Base-by-base conservation (phyloP, 345 rosid species). In the Hibiscus syriacus region DNA sequence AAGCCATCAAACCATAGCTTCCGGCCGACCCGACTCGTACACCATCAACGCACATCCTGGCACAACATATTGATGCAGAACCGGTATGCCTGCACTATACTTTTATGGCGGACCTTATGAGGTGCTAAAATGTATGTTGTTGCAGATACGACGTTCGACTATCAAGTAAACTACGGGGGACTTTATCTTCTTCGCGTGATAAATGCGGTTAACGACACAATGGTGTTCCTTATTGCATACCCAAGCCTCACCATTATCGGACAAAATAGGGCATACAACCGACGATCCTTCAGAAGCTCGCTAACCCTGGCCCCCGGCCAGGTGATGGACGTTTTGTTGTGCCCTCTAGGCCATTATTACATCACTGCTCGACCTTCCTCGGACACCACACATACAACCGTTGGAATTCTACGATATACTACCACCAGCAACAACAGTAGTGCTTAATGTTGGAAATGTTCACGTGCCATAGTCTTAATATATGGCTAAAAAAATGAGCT, bases 201-300 rank as follows among this genome's bases (percentile, higher is more conserved):
- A 22, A 76, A 73, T 49, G 83, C 78, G 0, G 72, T 45, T 7
- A 68, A 71, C 0, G 78, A 32, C 3, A 73, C 63, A 55, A 65
- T 75, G 32, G 76, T 73, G 43, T 81, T 81, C 4, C 68, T 58
- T 17, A 71, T 78, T 1, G 78, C 69, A 0, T 26, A 34, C 10
- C 81, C 78, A 76, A 75, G 38, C 43, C 49, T 78, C n/a, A 81
- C 79, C 0, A 75, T 78, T 0, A 73, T 81, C 2, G 84, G 74
- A 29, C 49, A 22, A 25, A 79, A 73, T 16, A 80, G 70, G 1
- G 48, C 80, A 1, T 81, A 78, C 55, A 20, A 58, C 4, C 64
- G 63, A 9, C 78, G 78, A 3, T 36, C 79, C 2, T 4, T 34
- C 3, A n/a, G 56, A 4, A 1, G 20, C 1, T 78, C 76, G 36